A percentile compares a stretch with the other conserved stretches of the same genome.
These are phyloP conservation scores for Beauveria asiatica DNA, from an alignment of 2,329 filamentous ascomycete genomes.

Conservation along the genomic window DNA sequence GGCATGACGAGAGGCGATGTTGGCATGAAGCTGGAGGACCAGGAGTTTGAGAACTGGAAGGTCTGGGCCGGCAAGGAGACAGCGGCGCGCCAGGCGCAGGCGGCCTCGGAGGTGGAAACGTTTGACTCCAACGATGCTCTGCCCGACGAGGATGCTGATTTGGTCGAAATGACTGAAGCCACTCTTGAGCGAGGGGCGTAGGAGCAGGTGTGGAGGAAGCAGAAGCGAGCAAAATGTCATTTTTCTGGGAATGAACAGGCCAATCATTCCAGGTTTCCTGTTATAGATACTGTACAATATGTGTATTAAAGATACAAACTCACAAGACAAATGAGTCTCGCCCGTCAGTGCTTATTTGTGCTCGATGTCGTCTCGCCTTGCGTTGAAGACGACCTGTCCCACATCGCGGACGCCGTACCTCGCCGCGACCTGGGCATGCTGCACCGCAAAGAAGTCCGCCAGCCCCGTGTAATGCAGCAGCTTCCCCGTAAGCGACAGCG, in stretches of 20 bases:
- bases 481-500: slow-evolving; percentile 75
- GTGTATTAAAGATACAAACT: slow-evolving; percentile 14
- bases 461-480: slow-evolving; percentile 56
- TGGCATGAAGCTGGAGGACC: slow-evolving; percentile 74
- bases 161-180: slow-evolving; percentile 13
- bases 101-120: slow-evolving; percentile 33
- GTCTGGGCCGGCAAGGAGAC: slow-evolving; percentile 55
- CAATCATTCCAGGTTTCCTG: background rate
- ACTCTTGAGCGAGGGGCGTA: background rate
- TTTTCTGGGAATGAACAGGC: background rate
- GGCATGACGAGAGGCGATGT: slow-evolving; percentile 67
- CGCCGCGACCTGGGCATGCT: slow-evolving; percentile 60
- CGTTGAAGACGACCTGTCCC: slow-evolving; percentile 33
- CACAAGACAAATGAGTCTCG: background rate
- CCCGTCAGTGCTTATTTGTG: background rate
- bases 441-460: slow-evolving; percentile 73
- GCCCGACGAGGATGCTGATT: slow-evolving; percentile 17
- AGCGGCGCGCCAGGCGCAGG: slow-evolving; percentile 30
- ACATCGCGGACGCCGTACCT: slow-evolving; percentile 31
- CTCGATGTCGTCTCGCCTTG: slow-evolving; percentile 19
- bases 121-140: slow-evolving; percentile 34
- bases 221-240: background rate
- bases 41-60: slow-evolving; percentile 78
- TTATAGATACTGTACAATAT: slow-evolving; percentile 15
- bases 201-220: background rate